Conservation (phyloP, 2,329 filamentous ascomycete genomes). For the Arthrobotrys sphaeroides region DNA sequence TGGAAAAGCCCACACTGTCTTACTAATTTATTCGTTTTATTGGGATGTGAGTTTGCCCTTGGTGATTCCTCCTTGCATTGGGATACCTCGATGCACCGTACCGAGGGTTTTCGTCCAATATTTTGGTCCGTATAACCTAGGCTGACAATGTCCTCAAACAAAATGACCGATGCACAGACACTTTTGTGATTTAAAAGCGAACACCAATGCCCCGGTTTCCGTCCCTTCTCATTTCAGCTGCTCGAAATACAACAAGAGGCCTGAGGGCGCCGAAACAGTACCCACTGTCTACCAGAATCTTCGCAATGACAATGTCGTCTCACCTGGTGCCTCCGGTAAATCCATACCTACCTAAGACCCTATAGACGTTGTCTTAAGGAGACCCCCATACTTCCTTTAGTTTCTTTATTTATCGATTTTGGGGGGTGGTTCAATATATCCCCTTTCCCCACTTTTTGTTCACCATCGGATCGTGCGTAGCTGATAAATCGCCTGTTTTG, state of each 20-base stretch:
- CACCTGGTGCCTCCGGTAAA: constrained; percentile 47
- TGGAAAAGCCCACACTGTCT: constrained; percentile 9
- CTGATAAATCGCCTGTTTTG: constrained; percentile 37
- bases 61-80: not conserved
- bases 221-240: constrained; percentile 53
- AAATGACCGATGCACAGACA: constrained; percentile 51
- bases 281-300: constrained; percentile 43
- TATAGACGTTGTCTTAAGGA: not conserved
- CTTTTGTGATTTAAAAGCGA: constrained; percentile 37
- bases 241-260: constrained; percentile 42
- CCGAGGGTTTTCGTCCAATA: constrained; percentile 19
- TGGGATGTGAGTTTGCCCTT: constrained; percentile 8
- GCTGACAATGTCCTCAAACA: constrained; percentile 49
- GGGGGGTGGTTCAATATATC: constrained; percentile 8
- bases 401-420: too few relatives aligned
- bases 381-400: constrained; percentile 18
- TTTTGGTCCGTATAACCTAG: constrained; percentile 14
- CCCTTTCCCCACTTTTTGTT: constrained; percentile 24
- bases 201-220: constrained; percentile 52
- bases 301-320: constrained; percentile 53
- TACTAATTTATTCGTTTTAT: constrained; percentile 7
- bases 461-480: constrained; percentile 14
- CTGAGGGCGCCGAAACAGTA: constrained; percentile 52
- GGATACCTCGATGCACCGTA: constrained; percentile 1
- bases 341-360: constrained; percentile 5